phyloP scores from a whole-genome alignment of 805 yeast genomes.

The Saturnispora diversa region DNA sequence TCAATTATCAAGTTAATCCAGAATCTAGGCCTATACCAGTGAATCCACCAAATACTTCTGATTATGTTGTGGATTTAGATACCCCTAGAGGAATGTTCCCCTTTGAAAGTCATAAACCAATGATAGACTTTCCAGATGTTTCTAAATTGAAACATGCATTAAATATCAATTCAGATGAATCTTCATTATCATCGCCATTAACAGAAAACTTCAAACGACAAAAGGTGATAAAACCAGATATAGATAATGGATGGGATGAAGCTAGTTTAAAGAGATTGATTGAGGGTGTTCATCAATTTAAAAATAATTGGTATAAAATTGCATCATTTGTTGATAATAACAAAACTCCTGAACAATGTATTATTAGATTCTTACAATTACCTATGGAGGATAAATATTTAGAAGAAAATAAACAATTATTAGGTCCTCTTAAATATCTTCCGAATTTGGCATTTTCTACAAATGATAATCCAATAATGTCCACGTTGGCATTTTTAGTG shows the following conservation, averaged over 20 bases:
- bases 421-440: slow-evolving; percentile 74
- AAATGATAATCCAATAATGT: slow-evolving; percentile 87
- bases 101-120: slow-evolving; percentile 71
- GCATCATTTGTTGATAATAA: slow-evolving; percentile 53
- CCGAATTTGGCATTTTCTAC: slow-evolving; percentile 79
- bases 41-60: slow-evolving; percentile 70
- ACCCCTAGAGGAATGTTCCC: slow-evolving; percentile 92
- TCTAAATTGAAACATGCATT: slow-evolving; percentile 21
- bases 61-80: slow-evolving; percentile 69
- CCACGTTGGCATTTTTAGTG: slow-evolving; percentile 83
- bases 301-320: slow-evolving; percentile 74
- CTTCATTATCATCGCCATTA: background rate
- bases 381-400: slow-evolving; percentile 75
- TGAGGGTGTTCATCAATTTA: slow-evolving; percentile 51
- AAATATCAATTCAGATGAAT: background rate
- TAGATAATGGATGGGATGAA: slow-evolving; percentile 52
- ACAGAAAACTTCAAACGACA: slow-evolving; percentile 18
- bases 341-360: slow-evolving; percentile 70
- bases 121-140: slow-evolving; percentile 39
- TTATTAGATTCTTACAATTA: slow-evolving; percentile 65
- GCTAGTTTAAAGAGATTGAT: slow-evolving; percentile 54
- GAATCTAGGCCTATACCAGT: slow-evolving; percentile 60
- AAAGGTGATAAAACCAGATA: slow-evolving; percentile 29
- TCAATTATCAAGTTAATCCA: slow-evolving; percentile 86
- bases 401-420: slow-evolving; percentile 36